These are phyloP conservation scores for Drosera spatulata DNA, from an alignment of 179 eudicot species.

Conservation along the genomic window DNA sequence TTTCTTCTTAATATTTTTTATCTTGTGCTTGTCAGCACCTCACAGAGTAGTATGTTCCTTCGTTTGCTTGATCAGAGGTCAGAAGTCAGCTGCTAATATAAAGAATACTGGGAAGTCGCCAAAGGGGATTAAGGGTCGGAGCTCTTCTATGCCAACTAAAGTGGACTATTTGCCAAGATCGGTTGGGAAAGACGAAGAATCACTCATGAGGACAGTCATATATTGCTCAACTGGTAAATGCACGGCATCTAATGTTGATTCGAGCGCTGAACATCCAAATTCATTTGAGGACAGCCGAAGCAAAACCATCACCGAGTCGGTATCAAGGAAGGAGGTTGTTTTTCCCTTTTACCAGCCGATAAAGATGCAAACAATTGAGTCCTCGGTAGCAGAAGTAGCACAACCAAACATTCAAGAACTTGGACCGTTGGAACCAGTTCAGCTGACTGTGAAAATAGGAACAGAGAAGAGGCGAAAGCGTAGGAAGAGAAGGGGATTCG, in stretches of 20 bases:
- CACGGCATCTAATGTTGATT: constrained; percentile 10
- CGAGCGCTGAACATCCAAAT: constrained; percentile 12
- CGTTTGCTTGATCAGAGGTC: constrained; percentile 20
- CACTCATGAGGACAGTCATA: constrained; percentile 6
- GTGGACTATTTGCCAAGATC: constrained; percentile 18
- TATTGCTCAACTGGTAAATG: constrained; percentile 10
- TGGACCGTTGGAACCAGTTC: constrained; percentile 26
- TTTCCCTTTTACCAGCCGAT: constrained; percentile 5
- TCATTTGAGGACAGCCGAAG: constrained; percentile 6
- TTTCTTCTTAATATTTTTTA: constrained; percentile 14
- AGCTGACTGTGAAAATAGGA: constrained; percentile 46
- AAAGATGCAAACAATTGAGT: constrained; percentile 15
- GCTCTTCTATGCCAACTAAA: constrained; percentile 9
- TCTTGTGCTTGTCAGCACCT: constrained; percentile 24
- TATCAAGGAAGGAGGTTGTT: constrained; percentile 9
- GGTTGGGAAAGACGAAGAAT: constrained; percentile 14
- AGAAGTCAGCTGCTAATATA: constrained; percentile 18
- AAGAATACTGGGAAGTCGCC: constrained; percentile 18
- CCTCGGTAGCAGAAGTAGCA: background rate
- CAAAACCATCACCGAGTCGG: constrained; percentile 4
- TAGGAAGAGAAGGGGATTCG: constrained; percentile 43
- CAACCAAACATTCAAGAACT: constrained; percentile 8
- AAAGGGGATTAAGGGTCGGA: constrained; percentile 11
- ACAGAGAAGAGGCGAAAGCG: constrained; percentile 56
- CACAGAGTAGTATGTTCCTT: constrained; percentile 16